Evolutionary conservation across 805 yeast species (phyloP).

Genomic region (Starmerella khaoyaiensis): DNA sequence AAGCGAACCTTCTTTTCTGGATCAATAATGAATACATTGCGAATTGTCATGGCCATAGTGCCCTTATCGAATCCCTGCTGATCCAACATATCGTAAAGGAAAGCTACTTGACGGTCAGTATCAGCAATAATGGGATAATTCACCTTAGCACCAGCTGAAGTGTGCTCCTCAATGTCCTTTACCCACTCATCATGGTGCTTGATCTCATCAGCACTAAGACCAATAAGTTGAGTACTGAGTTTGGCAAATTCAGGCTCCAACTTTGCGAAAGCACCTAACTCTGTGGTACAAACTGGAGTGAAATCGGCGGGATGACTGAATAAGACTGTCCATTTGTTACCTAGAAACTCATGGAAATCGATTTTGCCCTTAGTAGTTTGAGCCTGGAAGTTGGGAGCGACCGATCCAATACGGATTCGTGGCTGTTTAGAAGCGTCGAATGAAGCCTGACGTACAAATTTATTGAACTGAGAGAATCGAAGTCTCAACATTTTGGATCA

Average conservation of each 20-base stretch:
- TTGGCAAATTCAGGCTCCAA: slow-evolving; percentile 78
- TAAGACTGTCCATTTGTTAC: slow-evolving; percentile 74
- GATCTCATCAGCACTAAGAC: slow-evolving; percentile 74
- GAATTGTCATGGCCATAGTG: slow-evolving; percentile 68
- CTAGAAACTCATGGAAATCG: slow-evolving; percentile 77
- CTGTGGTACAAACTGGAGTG: slow-evolving; percentile 95
- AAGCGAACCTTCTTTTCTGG: slow-evolving; percentile 81
- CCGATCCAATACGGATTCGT: slow-evolving; percentile 62
- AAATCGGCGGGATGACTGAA: slow-evolving; percentile 94
- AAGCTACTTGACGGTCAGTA: slow-evolving; percentile 70
- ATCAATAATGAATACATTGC: slow-evolving; percentile 85
- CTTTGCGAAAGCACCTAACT: slow-evolving; percentile 83
- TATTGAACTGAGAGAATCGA: too few species aligned
- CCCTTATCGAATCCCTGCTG: slow-evolving; percentile 69
- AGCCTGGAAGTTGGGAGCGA: slow-evolving; percentile 80
- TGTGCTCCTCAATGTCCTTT: slow-evolving; percentile 77
- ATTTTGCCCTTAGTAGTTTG: slow-evolving; percentile 71
- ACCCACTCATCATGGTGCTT: slow-evolving; percentile 77
- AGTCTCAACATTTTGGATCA: too few species aligned
- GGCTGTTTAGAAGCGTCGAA: slow-evolving; percentile 27
- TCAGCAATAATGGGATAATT: slow-evolving; percentile 88
- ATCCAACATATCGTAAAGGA: slow-evolving; percentile 75
- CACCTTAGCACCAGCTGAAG: slow-evolving; percentile 54
- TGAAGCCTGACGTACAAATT: slow-evolving; percentile 7
- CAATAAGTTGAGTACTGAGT: slow-evolving; percentile 79